phyloP scores from a whole-genome alignment of 768 basidiomycete genomes.

The Podaxis rugospora region DNA sequence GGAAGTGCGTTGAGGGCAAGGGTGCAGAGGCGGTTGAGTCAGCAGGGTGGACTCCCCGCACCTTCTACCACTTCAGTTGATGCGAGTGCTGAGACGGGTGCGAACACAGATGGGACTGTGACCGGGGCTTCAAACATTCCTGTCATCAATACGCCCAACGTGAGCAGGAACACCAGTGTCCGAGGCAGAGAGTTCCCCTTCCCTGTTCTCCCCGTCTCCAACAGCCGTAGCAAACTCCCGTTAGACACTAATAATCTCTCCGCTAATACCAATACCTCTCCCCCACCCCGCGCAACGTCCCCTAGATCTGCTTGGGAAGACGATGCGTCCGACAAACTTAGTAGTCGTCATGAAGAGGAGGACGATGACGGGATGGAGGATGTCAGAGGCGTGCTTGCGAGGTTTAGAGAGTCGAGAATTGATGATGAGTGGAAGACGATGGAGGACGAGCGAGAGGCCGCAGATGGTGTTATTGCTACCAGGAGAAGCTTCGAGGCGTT shows the following conservation, averaged over 20 bases:
- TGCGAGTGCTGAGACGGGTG: background rate
- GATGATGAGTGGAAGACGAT: slow-evolving; percentile 1
- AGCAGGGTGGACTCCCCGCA: background rate
- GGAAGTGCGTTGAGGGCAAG: slow-evolving; percentile 8
- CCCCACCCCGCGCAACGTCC: background rate
- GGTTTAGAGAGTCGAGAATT: slow-evolving; percentile 12
- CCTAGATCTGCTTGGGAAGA: background rate
- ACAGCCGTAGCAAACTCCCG: background rate
- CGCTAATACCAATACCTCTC: background rate
- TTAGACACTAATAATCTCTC: background rate
- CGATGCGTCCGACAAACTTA: background rate
- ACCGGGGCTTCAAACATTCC: background rate
- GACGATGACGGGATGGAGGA: slow-evolving; percentile 7
- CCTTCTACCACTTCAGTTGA: background rate
- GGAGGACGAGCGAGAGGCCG: background rate
- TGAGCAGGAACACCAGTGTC: background rate
- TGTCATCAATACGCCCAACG: background rate
- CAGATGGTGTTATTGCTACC: slow-evolving; percentile 2
- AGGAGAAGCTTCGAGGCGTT: slow-evolving; percentile 4
- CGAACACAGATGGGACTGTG: background rate
- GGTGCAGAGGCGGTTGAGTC: slow-evolving; percentile 6
- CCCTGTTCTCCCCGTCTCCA: slow-evolving; percentile 31
- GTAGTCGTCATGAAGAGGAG: background rate
- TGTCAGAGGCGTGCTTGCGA: slow-evolving; percentile 11
- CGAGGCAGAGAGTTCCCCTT: slow-evolving; percentile 50